These are phyloP conservation scores for Saccharum spontaneum DNA, from an alignment of 176 grass and related monocot species.

Conservation along the genomic window DNA sequence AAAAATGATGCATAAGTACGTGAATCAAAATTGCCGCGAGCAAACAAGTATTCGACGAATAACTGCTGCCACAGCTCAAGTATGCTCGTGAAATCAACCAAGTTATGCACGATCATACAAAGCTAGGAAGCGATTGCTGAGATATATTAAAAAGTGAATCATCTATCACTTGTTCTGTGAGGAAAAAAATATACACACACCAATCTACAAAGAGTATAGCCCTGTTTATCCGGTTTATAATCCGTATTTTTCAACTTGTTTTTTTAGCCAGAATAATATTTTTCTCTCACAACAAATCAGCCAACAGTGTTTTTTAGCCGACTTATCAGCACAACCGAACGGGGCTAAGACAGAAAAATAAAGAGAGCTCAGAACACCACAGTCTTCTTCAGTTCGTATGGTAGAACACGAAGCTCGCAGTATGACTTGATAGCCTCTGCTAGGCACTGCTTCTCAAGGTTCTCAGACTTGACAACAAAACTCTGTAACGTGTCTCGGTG, in stretches of 20 bases:
- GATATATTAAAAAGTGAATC: not conserved
- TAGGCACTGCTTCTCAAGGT: slow-evolving; percentile 89
- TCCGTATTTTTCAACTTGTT: no score
- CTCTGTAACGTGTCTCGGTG: slow-evolving; percentile 81
- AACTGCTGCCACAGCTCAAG: not conserved
- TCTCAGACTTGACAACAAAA: slow-evolving; percentile 89
- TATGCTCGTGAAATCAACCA: not conserved
- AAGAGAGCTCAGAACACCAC: slow-evolving; percentile 69
- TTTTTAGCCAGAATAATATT: no score
- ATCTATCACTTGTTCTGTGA: not conserved
- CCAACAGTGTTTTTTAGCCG: no score
- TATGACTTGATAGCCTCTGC: slow-evolving; percentile 90
- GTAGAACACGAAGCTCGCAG: slow-evolving; percentile 82
- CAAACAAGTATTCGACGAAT: not conserved
- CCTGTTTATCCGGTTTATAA: no score
- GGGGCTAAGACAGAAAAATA: not conserved
- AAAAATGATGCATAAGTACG: not conserved
- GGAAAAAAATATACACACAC: no score
- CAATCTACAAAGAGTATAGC: not conserved
- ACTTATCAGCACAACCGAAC: no score
- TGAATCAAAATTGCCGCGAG: not conserved
- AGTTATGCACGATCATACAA: not conserved
- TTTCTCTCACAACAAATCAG: no score
- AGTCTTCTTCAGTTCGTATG: slow-evolving; percentile 80
- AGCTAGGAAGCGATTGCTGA: not conserved